Base-by-base conservation (phyloP, 2,329 filamentous ascomycete genomes). In the Lecanicillium sp. region DNA sequence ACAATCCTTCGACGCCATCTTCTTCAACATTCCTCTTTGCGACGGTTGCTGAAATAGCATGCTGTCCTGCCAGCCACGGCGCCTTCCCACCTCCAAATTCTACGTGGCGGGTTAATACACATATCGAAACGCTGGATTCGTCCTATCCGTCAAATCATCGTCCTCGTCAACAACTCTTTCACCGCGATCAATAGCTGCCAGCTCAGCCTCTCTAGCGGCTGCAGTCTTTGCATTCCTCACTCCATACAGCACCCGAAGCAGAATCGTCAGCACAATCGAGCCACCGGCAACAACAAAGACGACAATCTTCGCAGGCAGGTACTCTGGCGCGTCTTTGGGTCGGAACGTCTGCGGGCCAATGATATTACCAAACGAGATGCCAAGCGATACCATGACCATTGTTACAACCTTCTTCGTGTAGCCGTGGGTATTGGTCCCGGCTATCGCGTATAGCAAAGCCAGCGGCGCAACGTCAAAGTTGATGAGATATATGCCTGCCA, bases 331-430 rank as follows among this genome's bases (percentile, higher is more conserved):
- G 43, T 77, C 70, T 28, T 58, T 57, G 3, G 60, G 60, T 45
- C 68, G 68, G 56, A 77, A 75, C 2, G 71, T 75, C 50, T 74
- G 68, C 1, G 72, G 72, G 0, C 72, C 71, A 43, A 76, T 74
- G 41, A 75, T 70, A 50, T 73, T 75, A 12, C 68, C 71, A 5
- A 72, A 52, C 0, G 68, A 67, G 51, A 73, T 74, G 13, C 63
- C 63, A 16, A 67, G 65, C 33, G 65, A 66, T 45, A 74, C 60
- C 31, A 70, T 52, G n/a, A 67, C 67, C 7, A 64, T 61, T 2
- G 68, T 68, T 32, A 70, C 66, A 9, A 68, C 63, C 20, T 69
- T 64, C 53, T 74, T 75, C 3, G 71, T 74, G 17, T 65, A 62
- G 4, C 70, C 71, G 4, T 63, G 67, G 1, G 66, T 51, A 33